phyloP scores from a whole-genome alignment of 345 rosid species.

The Boechera retrofracta region DNA sequence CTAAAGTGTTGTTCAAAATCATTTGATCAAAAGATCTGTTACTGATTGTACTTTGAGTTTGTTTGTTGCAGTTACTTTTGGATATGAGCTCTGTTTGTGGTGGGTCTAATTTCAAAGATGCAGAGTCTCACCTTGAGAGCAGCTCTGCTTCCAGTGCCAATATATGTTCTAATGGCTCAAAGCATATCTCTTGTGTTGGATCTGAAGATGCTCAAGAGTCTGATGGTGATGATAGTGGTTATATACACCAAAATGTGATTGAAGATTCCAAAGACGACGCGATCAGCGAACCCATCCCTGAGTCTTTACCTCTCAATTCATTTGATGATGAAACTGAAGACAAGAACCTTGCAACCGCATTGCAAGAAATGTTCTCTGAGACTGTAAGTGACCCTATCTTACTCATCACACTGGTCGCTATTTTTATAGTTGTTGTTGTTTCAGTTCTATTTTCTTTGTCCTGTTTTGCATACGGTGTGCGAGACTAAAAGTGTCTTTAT shows the following conservation, averaged over 20 bases:
- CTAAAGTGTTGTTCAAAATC: neutral
- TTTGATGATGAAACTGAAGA: slow-evolving; percentile 24
- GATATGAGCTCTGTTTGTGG: slow-evolving; percentile 48
- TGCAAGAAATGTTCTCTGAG: slow-evolving; percentile 48
- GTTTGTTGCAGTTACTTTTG: slow-evolving; percentile 46
- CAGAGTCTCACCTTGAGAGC: slow-evolving; percentile 46
- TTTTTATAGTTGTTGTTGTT: neutral
- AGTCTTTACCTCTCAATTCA: slow-evolving; percentile 19
- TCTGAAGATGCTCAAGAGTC: slow-evolving; percentile 51
- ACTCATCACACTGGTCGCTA: too few species aligned
- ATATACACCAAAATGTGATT: slow-evolving; percentile 44
- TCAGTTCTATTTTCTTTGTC: neutral
- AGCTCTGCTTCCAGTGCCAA: slow-evolving; percentile 34
- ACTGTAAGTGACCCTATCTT: slow-evolving; percentile 34
- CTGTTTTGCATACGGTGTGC: neutral
- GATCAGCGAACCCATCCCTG: slow-evolving; percentile 34
- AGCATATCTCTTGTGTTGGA: slow-evolving; percentile 34
- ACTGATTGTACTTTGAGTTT: slow-evolving; percentile 3
- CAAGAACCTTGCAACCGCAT: slow-evolving; percentile 46
- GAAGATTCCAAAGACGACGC: slow-evolving; percentile 41
- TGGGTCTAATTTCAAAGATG: slow-evolving; percentile 38
- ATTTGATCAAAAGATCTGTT: neutral
- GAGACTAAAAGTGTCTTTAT: neutral
- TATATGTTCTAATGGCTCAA: slow-evolving; percentile 34
- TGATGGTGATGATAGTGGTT: slow-evolving; percentile 49